phyloP scores from a whole-genome alignment of 768 basidiomycete genomes.

The Tulasnella sp. region DNA sequence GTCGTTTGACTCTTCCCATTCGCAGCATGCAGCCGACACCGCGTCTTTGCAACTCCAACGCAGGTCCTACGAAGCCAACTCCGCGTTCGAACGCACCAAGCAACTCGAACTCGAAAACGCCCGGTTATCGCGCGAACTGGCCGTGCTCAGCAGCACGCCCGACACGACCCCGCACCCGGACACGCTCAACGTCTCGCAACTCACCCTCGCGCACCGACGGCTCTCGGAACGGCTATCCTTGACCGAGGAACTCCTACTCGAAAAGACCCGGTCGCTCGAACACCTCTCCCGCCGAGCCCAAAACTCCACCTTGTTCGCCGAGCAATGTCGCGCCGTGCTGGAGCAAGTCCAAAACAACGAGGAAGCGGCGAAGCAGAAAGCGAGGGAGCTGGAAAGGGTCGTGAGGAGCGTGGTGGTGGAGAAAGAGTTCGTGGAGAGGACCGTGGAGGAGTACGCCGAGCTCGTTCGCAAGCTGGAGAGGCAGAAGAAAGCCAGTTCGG shows the following conservation, averaged over 20 bases:
- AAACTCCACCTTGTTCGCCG: neutral
- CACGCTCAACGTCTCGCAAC: slow-evolving; percentile 34
- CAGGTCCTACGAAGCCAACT: slow-evolving; percentile 42
- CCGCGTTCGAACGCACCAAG: slow-evolving; percentile 30
- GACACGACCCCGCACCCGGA: slow-evolving; percentile 32
- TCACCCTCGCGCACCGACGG: slow-evolving; percentile 56
- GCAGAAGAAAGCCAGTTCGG: slow-evolving; percentile 18
- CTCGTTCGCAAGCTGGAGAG: slow-evolving; percentile 57
- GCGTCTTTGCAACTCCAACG: slow-evolving; percentile 57
- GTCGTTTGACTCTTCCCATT: neutral
- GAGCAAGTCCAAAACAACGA: slow-evolving; percentile 44
- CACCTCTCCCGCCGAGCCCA: slow-evolving; percentile 18
- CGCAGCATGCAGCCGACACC: slow-evolving; percentile 56
- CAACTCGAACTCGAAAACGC: slow-evolving; percentile 50
- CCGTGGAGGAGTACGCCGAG: slow-evolving; percentile 62
- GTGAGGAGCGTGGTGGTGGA: slow-evolving; percentile 33
- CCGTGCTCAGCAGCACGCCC: slow-evolving; percentile 42
- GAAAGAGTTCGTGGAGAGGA: slow-evolving; percentile 47
- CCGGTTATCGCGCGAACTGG: slow-evolving; percentile 43
- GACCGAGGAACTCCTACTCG: slow-evolving; percentile 44
- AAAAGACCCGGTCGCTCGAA: slow-evolving; percentile 38
- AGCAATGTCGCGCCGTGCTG: neutral
- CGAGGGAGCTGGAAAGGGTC: slow-evolving; percentile 15
- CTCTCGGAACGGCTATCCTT: slow-evolving; percentile 55
- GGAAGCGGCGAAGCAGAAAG: slow-evolving; percentile 36